Base-by-base conservation (phyloP, 2,329 filamentous ascomycete species). In the Penicillium crustosum region DNA sequence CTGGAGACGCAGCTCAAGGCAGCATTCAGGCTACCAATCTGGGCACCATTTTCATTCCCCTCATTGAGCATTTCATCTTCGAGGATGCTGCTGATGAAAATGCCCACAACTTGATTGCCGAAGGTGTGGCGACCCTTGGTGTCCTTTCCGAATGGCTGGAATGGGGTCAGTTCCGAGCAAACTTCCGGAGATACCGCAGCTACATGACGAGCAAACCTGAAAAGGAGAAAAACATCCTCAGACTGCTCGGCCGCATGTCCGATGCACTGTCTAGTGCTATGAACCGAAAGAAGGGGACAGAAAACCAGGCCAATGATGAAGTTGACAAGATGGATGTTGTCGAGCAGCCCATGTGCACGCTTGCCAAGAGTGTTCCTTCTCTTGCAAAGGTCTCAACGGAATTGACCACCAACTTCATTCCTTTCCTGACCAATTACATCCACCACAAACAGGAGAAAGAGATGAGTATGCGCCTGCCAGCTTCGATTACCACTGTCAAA, bases 371-470 rank as follows among this genome's bases (percentile, higher is more conserved):
- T 0, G 79, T 92, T 53, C 91, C 91, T 0, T 81, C 82, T 35
- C 75, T 83, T 59, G 78, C 85, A 10, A 91, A 91, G 71, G 80
- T 96, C 35, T 80, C 84, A 17, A 81, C 84, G 1, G 91, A 96
- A 65, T 80, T 97, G 52, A 83, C 85, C 41, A 84, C 85, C 21
- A 87, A 87, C 61, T 89, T 96, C 66, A 78, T 96, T 38, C 91
- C 93, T 0, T 85, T 89, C 19, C 78, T 99, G 33, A 83, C 88
- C n/a, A 85, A 86, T 45, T 94, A 96, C 70, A 83, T 97, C 29
- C 93, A 97, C 67, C 88, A 96, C 68, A 97, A 97, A 74, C 91
- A 97, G 62, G 94, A 99, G 72, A 88, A 91, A 1, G 93, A 92
- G 49, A 93, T 99, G 74, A 96, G 93, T 77, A 85, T 94, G 52